Conservation (phyloP, 257 asterid species). For the Gentiana dahurica region DNA sequence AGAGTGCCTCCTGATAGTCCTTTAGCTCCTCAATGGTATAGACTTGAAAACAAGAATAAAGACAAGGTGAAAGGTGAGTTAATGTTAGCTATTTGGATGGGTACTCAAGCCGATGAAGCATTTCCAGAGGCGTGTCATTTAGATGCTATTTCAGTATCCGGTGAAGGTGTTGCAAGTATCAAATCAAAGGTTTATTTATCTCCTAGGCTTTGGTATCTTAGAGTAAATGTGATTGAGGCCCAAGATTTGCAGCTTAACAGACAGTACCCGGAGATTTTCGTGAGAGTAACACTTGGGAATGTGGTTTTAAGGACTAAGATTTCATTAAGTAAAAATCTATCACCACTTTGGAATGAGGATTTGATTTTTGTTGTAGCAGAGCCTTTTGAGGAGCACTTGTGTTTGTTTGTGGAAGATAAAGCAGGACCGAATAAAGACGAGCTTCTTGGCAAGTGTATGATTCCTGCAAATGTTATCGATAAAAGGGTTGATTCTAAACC, state of each 20-base stretch:
- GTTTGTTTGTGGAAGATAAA: conserved; percentile 53
- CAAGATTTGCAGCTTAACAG: conserved; percentile 55
- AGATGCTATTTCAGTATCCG: conserved; percentile 42
- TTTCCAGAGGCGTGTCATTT: conserved; percentile 79
- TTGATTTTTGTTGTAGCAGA: conserved; percentile 75
- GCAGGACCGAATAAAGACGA: conserved; percentile 54
- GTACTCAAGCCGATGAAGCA: conserved; percentile 93
- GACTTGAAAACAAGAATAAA: conserved; percentile 44
- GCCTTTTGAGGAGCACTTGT: conserved; percentile 74
- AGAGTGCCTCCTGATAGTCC: conserved; percentile 97
- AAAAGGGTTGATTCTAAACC: conserved; percentile 59
- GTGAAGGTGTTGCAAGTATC: conserved; percentile 52
- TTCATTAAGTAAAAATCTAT: conserved; percentile 31
- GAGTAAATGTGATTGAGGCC: conserved; percentile 88
- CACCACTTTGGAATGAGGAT: conserved; percentile 93
- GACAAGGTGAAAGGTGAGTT: conserved; percentile 58
- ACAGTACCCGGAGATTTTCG: conserved; percentile 51
- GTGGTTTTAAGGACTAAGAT: conserved; percentile 42
- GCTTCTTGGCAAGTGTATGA: conserved; percentile 44
- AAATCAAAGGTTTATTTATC: conserved; percentile 77
- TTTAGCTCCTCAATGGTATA: conserved; percentile 89
- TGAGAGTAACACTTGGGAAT: conserved; percentile 40
- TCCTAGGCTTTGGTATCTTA: conserved; percentile 84
- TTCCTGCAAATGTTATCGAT: conserved; percentile 48
- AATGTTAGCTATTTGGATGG: conserved; percentile 80